phyloP scores from a whole-genome alignment of 1,284 basidiomycete species.

The Porogramme epimiltina region DNA sequence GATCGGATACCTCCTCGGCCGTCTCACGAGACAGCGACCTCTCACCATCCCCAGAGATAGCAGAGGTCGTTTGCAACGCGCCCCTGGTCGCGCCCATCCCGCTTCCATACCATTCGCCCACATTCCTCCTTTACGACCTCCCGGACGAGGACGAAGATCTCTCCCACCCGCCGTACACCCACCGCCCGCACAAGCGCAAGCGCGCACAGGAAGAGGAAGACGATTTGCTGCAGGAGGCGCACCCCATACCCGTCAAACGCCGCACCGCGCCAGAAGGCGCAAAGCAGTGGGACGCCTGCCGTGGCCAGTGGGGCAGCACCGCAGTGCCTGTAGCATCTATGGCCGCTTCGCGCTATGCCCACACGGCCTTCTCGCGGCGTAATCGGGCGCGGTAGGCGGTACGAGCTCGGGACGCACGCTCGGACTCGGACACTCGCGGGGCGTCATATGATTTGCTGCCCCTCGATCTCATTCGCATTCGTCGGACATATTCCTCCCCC shows the following conservation, averaged over 20 bases:
- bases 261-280: conserved; percentile 14
- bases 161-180: conserved; percentile 66
- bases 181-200: conserved; percentile 55
- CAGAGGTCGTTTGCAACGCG: conserved; percentile 60
- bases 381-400: conserved; percentile 21
- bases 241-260: conserved; percentile 22
- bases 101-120: conserved; percentile 68
- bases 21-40: conserved; percentile 26
- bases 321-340: not conserved
- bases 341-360: conserved; percentile 11
- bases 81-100: conserved; percentile 67
- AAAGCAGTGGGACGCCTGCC: conserved; percentile 3
- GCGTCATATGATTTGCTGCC: conserved; percentile 13
- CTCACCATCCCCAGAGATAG: conserved; percentile 30
- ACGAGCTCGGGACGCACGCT: conserved; percentile 7
- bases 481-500: conserved; percentile 9
- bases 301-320: conserved; percentile 2
- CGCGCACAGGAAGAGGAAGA: conserved; percentile 39
- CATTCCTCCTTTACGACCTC: conserved; percentile 62
- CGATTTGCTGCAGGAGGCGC: conserved; percentile 7
- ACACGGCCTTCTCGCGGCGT: conserved; percentile 20
- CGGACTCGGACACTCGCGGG: conserved; percentile 1
- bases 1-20: conserved; percentile 40
- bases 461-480: conserved; percentile 8
- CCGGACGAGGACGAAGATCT: conserved; percentile 72